Evolutionary conservation across 352 stramenopile species (phyloP), one percentile per base, ranked within the genome.

Genomic region (Globisporangium middletonii): DNA sequence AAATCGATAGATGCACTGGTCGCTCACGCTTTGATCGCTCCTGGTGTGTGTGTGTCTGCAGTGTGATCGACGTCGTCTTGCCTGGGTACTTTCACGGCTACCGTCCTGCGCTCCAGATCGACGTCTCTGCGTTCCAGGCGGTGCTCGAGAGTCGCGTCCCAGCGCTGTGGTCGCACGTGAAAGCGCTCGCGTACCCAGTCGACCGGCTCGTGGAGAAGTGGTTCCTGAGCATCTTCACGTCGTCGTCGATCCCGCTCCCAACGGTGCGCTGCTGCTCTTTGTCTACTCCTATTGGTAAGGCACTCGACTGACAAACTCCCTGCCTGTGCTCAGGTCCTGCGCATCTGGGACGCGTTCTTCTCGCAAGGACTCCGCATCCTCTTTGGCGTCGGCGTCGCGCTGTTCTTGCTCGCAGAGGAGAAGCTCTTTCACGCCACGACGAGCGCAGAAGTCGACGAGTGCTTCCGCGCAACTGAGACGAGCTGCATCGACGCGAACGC

Each of bases 311-410:
- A 38, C 23, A 23, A 23, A 23, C 23, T 23, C 23, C 23, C 33
- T 19, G 30, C 9, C 13, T 18, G 18, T 47, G 15, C 48, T 23
- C 23, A 86, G 75, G 75, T 86, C n/a, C 57, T 92, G 28, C 69
- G 83, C 8, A 82, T 92, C 37, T 92, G 83, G 83, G 83, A 92
- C 50, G 73, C 71, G 0, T 89, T 92, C 53, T 92, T 92, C 45
- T 77, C 76, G 23, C 78, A 86, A 42, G 83, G 80, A 2, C 59
- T 91, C 4, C 69, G 83, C 9, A 69, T 91, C 1, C 78, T 92
- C 28, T 89, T 88, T 50, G 83, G 80, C 12, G 67, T 89, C 12
- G 80, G 83, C 16, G 67, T 91, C 8, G 76, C 78, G 2, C 55
- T 91, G n/a, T 70, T 92, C 7, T 70, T 89, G 48, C 75, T 75